Evolutionary conservation across 2,329 filamentous ascomycete genomes (phyloP).

Genomic region (Nemania sp.): DNA sequence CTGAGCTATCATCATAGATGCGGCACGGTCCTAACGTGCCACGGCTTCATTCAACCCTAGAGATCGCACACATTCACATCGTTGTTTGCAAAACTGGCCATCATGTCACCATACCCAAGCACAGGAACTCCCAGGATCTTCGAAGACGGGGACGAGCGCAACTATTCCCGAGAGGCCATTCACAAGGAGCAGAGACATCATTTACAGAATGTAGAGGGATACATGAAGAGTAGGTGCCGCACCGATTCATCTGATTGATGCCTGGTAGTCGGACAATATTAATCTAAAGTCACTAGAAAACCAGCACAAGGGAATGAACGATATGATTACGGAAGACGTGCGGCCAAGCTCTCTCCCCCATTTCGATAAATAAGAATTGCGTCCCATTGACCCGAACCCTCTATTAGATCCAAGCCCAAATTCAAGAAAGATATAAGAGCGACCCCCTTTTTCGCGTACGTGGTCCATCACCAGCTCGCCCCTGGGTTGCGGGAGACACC

Average conservation of each 20-base stretch:
- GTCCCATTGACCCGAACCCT: neutral
- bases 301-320: constrained; percentile 32
- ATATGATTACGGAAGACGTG: constrained; percentile 35
- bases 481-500: neutral
- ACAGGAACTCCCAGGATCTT: constrained; percentile 27
- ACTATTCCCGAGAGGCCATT: constrained; percentile 30
- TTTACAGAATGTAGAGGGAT: constrained; percentile 32
- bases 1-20: neutral
- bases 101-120: constrained; percentile 14
- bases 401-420: constrained; percentile 27
- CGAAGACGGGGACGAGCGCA: constrained; percentile 31
- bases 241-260: neutral
- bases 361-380: neutral
- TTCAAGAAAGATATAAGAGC: constrained; percentile 34
- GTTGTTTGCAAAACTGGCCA: neutral
- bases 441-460: constrained; percentile 36
- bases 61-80: neutral
- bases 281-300: constrained; percentile 28
- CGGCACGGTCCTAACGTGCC: neutral
- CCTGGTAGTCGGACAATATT: neutral
- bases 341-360: neutral
- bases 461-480: neutral
- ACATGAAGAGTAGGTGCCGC: constrained; percentile 31
- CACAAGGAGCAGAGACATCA: constrained; percentile 33
- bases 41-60: neutral